phyloP scores from a whole-genome alignment of 257 asterid genomes.

The Asclepias syriaca region DNA sequence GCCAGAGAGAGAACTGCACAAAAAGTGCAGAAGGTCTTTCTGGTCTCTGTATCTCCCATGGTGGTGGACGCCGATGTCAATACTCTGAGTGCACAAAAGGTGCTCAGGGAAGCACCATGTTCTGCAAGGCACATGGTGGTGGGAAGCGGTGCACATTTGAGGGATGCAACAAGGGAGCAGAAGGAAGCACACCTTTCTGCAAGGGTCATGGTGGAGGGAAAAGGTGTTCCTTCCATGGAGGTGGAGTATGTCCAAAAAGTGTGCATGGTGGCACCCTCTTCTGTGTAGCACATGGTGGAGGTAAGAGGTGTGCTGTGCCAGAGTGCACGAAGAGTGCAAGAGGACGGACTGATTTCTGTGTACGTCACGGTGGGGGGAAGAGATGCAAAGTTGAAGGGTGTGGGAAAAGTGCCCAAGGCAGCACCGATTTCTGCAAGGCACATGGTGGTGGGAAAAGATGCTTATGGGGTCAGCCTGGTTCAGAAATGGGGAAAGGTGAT shows the following conservation, averaged over 20 bases:
- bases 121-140: constrained; percentile 93
- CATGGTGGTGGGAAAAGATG: constrained; percentile 97
- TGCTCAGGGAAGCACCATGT: constrained; percentile 89
- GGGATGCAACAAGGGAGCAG: constrained; percentile 85
- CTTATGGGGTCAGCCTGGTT: constrained; percentile 75
- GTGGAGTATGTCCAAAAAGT: constrained; percentile 81
- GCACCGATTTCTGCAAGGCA: constrained; percentile 94
- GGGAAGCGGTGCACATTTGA: constrained; percentile 70
- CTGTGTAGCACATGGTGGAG: constrained; percentile 94
- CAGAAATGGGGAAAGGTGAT: constrained; percentile 56
- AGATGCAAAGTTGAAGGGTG: constrained; percentile 74
- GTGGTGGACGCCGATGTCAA: constrained; percentile 93
- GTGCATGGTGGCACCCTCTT: constrained; percentile 91
- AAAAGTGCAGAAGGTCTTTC: constrained; percentile 94
- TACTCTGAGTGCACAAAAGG: constrained; percentile 62
- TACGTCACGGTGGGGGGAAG: constrained; percentile 96
- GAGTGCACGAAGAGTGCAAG: constrained; percentile 93
- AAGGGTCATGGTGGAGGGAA: constrained; percentile 98
- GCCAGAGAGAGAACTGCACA: constrained; percentile 72
- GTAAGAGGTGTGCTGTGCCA: constrained; percentile 71
- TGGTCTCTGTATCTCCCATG: constrained; percentile 95
- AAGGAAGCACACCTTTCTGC: constrained; percentile 88
- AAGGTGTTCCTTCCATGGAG: constrained; percentile 75
- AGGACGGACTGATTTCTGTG: constrained; percentile 86
- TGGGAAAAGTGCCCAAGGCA: constrained; percentile 95